phyloP scores from a whole-genome alignment of 495 filamentous ascomycete genomes.

The Pyronema omphalodes region DNA sequence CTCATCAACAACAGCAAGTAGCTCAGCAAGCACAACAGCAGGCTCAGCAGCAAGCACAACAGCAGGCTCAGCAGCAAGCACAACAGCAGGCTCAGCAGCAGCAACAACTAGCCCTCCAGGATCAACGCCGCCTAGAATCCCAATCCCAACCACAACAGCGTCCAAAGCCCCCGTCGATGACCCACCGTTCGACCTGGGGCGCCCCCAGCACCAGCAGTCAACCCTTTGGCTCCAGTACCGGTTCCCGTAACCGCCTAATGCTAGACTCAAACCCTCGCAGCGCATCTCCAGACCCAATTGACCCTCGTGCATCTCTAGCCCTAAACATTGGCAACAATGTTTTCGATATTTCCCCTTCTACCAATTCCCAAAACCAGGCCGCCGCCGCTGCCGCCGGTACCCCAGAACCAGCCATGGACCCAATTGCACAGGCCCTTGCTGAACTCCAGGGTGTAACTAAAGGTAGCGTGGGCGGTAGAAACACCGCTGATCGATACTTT shows the following conservation, averaged over 20 bases:
- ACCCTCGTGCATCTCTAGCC: constrained; percentile 81
- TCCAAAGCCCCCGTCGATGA: too few species aligned
- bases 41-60: constrained; percentile 7
- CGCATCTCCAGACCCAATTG: constrained; percentile 72
- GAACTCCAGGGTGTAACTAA: constrained; percentile 64
- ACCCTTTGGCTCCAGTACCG: not conserved
- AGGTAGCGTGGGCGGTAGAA: constrained; percentile 45
- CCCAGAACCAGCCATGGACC: constrained; percentile 45
- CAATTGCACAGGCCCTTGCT: constrained; percentile 79
- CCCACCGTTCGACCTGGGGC: too few species aligned
- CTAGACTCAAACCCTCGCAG: constrained; percentile 24
- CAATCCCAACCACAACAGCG: constrained; percentile 9
- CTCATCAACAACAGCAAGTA: not conserved
- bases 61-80: constrained; percentile 11
- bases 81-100: constrained; percentile 9
- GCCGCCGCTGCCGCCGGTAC: constrained; percentile 24
- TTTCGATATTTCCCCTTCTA: constrained; percentile 78
- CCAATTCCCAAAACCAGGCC: constrained; percentile 19
- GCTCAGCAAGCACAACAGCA: constrained; percentile 9
- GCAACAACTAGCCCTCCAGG: constrained; percentile 15
- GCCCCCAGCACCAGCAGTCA: constrained; percentile 6
- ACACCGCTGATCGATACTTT: constrained; percentile 86
- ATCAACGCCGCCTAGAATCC: constrained; percentile 18
- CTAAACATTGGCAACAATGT: constrained; percentile 95
- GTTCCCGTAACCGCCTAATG: constrained; percentile 5